phyloP scores from a whole-genome alignment of 1,139 yeast genomes.

The Pichia kudriavzevii region DNA sequence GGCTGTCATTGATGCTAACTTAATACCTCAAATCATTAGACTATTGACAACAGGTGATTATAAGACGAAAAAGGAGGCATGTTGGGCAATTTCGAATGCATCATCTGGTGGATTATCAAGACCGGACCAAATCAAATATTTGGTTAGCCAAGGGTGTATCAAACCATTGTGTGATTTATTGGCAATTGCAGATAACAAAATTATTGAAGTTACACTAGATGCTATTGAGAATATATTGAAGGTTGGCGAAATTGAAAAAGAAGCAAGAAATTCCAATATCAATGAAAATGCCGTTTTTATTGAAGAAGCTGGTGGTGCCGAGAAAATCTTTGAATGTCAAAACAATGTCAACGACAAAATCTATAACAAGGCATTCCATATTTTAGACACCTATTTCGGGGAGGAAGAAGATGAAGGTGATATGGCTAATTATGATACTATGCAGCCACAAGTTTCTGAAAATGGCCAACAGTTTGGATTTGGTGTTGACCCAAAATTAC shows the following conservation, averaged over 20 bases:
- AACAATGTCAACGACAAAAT: slow-evolving; percentile 85
- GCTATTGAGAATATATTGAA: slow-evolving; percentile 89
- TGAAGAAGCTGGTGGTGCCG: slow-evolving; percentile 99
- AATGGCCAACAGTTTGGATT: slow-evolving; percentile 79
- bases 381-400: slow-evolving; percentile 85
- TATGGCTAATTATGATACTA: slow-evolving; percentile 46
- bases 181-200: slow-evolving; percentile 80
- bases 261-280: slow-evolving; percentile 55
- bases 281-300: slow-evolving; percentile 87
- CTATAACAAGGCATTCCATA: slow-evolving; percentile 82
- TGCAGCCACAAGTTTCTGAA: slow-evolving; percentile 61
- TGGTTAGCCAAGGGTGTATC: slow-evolving; percentile 92
- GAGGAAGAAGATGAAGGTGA: slow-evolving; percentile 72
- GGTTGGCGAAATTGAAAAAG: slow-evolving; percentile 91
- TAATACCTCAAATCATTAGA: slow-evolving; percentile 87
- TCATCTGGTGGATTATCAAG: slow-evolving; percentile 88
- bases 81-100: slow-evolving; percentile 99
- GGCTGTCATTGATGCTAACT: slow-evolving; percentile 90
- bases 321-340: slow-evolving; percentile 91
- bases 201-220: slow-evolving; percentile 90
- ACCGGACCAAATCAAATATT: slow-evolving; percentile 89
- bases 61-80: slow-evolving; percentile 95
- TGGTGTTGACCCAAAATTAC: slow-evolving; percentile 50
- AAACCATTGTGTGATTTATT: slow-evolving; percentile 93
- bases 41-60: slow-evolving; percentile 79